Percentiles rank a stretch among this genome's conserved stretches.
phyloP scores from a whole-genome alignment of 805 yeast genomes.

The Sugiyamaella valdiviana region DNA sequence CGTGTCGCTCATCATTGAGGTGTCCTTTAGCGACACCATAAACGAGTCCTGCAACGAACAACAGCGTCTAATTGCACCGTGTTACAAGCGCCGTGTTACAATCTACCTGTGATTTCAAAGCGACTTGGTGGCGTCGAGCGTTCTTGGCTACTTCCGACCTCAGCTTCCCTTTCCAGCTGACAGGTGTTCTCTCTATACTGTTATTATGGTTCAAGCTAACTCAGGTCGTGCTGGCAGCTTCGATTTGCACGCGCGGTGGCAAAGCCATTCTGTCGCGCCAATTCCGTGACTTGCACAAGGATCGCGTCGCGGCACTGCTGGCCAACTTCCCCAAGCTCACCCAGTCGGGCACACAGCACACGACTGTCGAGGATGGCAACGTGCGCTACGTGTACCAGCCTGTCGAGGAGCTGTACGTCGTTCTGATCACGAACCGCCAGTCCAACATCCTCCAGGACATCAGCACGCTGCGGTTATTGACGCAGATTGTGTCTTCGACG shows the following conservation, averaged over 20 bases:
- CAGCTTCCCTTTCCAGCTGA: too few relatives aligned
- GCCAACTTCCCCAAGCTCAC: conserved; percentile 80
- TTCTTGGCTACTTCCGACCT: too few relatives aligned
- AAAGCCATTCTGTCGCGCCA: conserved; percentile 89
- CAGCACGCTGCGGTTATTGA: conserved; percentile 79
- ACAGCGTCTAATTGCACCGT: too few relatives aligned
- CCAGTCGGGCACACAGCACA: conserved; percentile 71
- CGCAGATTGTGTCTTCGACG: conserved; percentile 71
- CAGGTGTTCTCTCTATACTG: too few relatives aligned
- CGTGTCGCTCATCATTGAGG: too few relatives aligned
- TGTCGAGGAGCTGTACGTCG: conserved; percentile 85
- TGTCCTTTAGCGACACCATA: too few relatives aligned
- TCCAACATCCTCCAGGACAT: conserved; percentile 93
- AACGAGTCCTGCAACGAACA: too few relatives aligned
- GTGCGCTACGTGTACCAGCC: conserved; percentile 95
- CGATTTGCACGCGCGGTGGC: conserved; percentile 90
- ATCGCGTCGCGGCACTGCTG: conserved; percentile 77
- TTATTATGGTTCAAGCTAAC: too few relatives aligned
- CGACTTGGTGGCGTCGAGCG: too few relatives aligned
- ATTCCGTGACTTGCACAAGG: conserved; percentile 76
- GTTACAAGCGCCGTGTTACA: too few relatives aligned
- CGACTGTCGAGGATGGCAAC: conserved; percentile 86
- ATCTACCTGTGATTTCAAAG: too few relatives aligned
- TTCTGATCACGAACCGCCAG: conserved; percentile 81
- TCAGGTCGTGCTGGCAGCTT: conserved; percentile 62